phyloP scores from a whole-genome alignment of 768 basidiomycete species.

The Mycena crocata region DNA sequence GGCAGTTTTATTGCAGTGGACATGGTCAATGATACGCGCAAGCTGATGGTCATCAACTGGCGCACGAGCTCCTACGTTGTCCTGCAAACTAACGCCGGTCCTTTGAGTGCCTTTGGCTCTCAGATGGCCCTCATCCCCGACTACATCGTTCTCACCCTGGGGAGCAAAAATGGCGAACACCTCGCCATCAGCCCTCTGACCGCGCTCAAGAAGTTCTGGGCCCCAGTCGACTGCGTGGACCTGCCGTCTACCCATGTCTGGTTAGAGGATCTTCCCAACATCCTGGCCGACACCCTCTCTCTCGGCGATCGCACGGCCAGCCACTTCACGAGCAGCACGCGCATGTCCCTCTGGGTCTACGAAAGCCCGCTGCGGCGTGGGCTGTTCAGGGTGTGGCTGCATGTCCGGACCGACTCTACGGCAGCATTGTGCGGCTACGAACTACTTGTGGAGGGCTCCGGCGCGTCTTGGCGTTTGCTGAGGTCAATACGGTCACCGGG shows the following conservation, averaged over 20 bases:
- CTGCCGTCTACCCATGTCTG: neutral
- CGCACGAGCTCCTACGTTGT: conserved; percentile 4
- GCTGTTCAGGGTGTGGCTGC: conserved; percentile 4
- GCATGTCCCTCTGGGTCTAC: neutral
- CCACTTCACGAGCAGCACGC: no score
- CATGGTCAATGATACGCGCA: neutral
- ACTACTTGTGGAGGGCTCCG: no score
- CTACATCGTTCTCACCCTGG: neutral
- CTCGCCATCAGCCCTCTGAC: neutral
- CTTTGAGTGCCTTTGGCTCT: neutral
- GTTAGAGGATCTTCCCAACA: neutral
- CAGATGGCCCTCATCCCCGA: conserved; percentile 1
- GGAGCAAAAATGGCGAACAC: neutral
- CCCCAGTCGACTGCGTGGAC: neutral
- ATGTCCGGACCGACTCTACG: neutral
- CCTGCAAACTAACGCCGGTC: neutral
- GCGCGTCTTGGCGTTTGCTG: neutral
- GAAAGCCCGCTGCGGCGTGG: neutral
- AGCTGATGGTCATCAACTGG: conserved; percentile 13
- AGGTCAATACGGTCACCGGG: neutral
- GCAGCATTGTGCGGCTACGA: neutral
- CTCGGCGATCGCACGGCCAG: neutral
- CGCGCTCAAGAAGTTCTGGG: neutral
- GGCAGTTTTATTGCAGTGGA: conserved; percentile 3
- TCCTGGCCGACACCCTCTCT: neutral